Conservation (phyloP, 768 basidiomycete genomes). For the Rubroboletus pulcherrimus region DNA sequence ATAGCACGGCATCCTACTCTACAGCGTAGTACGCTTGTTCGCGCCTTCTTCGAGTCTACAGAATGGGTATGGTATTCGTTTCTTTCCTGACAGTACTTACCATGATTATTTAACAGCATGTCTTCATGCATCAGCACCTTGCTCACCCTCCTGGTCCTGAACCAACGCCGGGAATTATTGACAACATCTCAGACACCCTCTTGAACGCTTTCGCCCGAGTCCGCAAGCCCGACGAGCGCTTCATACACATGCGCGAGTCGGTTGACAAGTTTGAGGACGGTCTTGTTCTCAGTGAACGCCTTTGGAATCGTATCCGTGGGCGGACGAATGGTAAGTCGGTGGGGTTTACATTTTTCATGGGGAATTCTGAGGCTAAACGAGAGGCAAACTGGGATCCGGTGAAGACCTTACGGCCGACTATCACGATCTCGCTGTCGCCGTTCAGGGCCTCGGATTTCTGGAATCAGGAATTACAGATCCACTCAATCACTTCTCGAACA, state of each 20-base stretch:
- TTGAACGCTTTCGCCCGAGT: conserved; percentile 95
- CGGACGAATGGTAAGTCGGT: conserved; percentile 78
- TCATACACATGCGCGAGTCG: conserved; percentile 84
- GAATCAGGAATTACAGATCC: conserved; percentile 99
- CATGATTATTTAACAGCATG: conserved; percentile 54
- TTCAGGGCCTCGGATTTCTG: conserved; percentile 95
- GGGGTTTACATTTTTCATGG: conserved; percentile 26
- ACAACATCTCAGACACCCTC: conserved; percentile 93
- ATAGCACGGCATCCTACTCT: conserved; percentile 92
- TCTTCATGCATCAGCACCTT: conserved; percentile 94
- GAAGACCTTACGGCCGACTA: conserved; percentile 97
- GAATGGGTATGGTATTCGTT: conserved; percentile 78
- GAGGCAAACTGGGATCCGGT: conserved; percentile 74
- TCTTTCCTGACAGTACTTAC: not conserved
- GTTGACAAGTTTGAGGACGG: conserved; percentile 98
- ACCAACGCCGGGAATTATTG: conserved; percentile 74
- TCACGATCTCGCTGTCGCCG: conserved; percentile 92
- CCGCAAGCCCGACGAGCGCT: conserved; percentile 95
- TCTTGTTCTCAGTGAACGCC: conserved; percentile 72
- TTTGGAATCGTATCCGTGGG: conserved; percentile 73
- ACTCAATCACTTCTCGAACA: conserved; percentile 94
- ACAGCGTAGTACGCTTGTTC: conserved; percentile 85
- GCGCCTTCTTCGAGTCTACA: conserved; percentile 92
- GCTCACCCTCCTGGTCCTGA: conserved; percentile 91
- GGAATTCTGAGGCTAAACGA: conserved; percentile 79